Evolutionary conservation across 2,329 filamentous ascomycete species (phyloP).

Genomic region (Xylaria sp.): DNA sequence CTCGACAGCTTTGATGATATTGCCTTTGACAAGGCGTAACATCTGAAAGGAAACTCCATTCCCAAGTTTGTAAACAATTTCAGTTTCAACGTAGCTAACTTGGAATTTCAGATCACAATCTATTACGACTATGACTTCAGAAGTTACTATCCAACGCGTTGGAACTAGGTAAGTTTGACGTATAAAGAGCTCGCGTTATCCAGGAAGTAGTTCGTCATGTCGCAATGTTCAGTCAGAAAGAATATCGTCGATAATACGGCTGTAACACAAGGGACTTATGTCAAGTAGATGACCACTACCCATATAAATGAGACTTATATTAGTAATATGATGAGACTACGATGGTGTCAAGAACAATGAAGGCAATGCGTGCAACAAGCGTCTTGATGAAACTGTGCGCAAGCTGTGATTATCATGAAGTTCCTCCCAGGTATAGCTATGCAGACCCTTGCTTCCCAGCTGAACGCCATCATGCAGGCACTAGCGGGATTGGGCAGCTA

Average conservation of each 20-base stretch:
- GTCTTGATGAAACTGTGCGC: neutral
- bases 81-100: conserved; percentile 24
- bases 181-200: neutral
- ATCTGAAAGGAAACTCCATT: conserved; percentile 41
- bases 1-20: conserved; percentile 79
- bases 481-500: conserved; percentile 36
- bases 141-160: no score
- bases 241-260: neutral
- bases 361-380: neutral
- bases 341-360: neutral
- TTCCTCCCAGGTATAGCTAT: neutral
- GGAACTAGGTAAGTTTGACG: conserved; percentile 2
- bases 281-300: neutral
- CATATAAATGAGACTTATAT: neutral
- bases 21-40: conserved; percentile 77
- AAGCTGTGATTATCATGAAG: neutral
- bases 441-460: conserved; percentile 24
- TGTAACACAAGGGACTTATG: neutral
- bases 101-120: neutral
- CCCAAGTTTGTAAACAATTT: conserved; percentile 46
- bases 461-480: conserved; percentile 30
- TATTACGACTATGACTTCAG: neutral
- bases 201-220: no score
- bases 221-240: neutral
- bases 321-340: neutral